phyloP scores from a whole-genome alignment of 164 flowering plant species.

The Euptelea pleiosperma region DNA sequence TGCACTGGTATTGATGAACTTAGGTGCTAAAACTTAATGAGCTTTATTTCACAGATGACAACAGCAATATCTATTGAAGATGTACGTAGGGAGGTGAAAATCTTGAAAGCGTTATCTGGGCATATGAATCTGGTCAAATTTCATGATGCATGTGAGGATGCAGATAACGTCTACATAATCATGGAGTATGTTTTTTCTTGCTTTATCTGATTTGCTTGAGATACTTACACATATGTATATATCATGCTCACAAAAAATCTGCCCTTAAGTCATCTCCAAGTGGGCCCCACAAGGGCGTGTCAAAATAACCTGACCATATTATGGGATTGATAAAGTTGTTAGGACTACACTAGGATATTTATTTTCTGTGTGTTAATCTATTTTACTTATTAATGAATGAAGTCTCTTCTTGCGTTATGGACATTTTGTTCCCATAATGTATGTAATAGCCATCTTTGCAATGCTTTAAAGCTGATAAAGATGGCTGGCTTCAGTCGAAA shows the following conservation, averaged over 20 bases:
- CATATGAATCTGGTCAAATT: conserved; percentile 77
- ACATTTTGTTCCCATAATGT: too few species aligned
- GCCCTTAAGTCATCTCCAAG: too few species aligned
- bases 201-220: conserved; percentile 1
- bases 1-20: not conserved
- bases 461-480: too few species aligned
- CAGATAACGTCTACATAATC: conserved; percentile 76
- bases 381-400: too few species aligned
- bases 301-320: too few species aligned
- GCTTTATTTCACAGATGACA: conserved; percentile 71
- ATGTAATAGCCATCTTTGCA: too few species aligned
- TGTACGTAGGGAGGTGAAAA: conserved; percentile 94
- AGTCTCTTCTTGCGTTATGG: too few species aligned
- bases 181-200: conserved; percentile 75
- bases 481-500: too few species aligned
- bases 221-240: not conserved
- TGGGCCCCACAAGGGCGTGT: too few species aligned
- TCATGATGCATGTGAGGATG: conserved; percentile 91
- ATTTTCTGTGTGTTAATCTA: not conserved
- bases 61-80: conserved; percentile 94
- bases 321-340: not conserved
- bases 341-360: not conserved
- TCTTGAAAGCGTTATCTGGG: conserved; percentile 86
- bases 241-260: too few species aligned
- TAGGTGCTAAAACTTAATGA: conserved; percentile 6